A percentile compares a stretch with the other conserved stretches of the same genome.
Evolutionary conservation across 139 green algal species (phyloP).

Genomic region (Closterium sp.): DNA sequence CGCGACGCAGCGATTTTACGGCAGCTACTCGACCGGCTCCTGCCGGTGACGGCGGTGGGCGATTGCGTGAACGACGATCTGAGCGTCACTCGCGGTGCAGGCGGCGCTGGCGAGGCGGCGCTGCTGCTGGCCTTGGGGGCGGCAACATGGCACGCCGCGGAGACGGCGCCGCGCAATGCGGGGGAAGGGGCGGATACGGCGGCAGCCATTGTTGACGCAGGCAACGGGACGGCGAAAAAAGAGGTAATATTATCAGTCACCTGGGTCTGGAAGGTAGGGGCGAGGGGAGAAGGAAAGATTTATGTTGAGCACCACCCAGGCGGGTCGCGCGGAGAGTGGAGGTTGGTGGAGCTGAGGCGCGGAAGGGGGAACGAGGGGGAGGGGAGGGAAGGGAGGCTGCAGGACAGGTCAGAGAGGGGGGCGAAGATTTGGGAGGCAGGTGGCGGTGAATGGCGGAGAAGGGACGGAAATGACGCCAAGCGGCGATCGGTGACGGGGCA

Average conservation of each 20-base stretch:
- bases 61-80: background rate
- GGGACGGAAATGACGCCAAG: background rate
- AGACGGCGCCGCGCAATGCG: background rate
- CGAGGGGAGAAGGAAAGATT: background rate
- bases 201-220: background rate
- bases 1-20: background rate
- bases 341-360: background rate
- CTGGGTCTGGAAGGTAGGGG: background rate
- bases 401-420: background rate
- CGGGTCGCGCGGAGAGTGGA: background rate
- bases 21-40: background rate
- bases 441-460: background rate
- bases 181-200: background rate
- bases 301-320: background rate
- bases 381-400: background rate
- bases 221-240: background rate
- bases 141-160: background rate
- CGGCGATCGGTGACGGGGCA: background rate
- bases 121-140: background rate
- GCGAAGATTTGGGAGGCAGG: background rate
- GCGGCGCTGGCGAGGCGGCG: background rate
- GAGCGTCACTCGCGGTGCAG: background rate
- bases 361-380: background rate
- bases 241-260: background rate
- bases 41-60: background rate